Evolutionary conservation across 2,329 filamentous ascomycete species (phyloP), one percentile per base, ranked within the genome.

Genomic region (Diaporthe capsici): DNA sequence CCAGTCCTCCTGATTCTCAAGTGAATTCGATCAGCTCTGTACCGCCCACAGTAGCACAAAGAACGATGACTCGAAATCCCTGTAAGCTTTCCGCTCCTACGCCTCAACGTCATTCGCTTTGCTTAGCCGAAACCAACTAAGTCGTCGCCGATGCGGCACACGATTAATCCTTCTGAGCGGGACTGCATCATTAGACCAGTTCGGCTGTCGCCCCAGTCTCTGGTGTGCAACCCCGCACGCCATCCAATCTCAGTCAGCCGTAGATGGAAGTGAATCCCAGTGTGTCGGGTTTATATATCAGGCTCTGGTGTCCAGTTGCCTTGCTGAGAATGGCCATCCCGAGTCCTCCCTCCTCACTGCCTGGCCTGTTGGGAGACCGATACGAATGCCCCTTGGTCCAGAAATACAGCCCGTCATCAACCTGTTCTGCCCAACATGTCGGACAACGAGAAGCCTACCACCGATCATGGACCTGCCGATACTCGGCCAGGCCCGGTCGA

Each of bases 401-500:
- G 3, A 10, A 20, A 42, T 4, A 37, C 22, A 47, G 34, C 13
- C 44, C 34, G 28, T 47, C 17, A 25, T 34, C 25, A 67, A 3
- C 20, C 22, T 49, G 5, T 25, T 34, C 13, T 51, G n/a, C 0
- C 12, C 37, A 22, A 55, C 22, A 77, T 77, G 74, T 65, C 71
- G 55, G 76, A 74, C 49, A 60, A 77, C 74, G 76, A 77, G 53
- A 77, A 77, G 49, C 51, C 76, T 9, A 63, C 39, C 4, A 51
- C 55, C 47, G 53, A 74, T 15, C 44, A 76, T 55, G 67, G 9
- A 15, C 67, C 17, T 15, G n/a, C 63, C 3, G 20, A 31, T n/a
- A 42, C 39, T n/a, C 60, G 31, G 31, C 42, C 55, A 20, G 57
- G 42, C 17, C 55, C 74, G 17, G 31, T 20, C 12, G 68, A 57